A percentile compares a stretch with the other conserved stretches of the same genome.
Conservation (phyloP, 2,329 filamentous ascomycete genomes). For the Xylaria sp. region DNA sequence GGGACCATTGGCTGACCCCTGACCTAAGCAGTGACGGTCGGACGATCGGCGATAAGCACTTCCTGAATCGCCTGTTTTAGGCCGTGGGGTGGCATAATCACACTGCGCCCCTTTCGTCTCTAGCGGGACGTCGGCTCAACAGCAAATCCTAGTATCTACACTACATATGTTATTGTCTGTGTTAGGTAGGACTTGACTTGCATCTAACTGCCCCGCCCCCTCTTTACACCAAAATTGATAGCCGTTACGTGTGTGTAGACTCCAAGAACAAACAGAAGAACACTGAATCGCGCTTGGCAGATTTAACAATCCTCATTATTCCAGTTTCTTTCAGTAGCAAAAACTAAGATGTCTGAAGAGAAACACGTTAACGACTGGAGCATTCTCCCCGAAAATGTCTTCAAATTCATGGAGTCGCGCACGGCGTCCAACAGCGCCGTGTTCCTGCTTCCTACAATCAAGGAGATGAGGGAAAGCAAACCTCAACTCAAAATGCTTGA, state of each 20-base stretch:
- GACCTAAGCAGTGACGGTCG: not conserved
- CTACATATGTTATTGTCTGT: not conserved
- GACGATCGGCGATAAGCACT: constrained; percentile 5
- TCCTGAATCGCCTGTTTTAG: not conserved
- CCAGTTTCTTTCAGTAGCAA: not conserved
- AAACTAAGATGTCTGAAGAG: not conserved
- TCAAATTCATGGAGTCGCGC: constrained; percentile 33
- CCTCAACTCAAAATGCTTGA: constrained; percentile 53
- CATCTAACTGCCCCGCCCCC: constrained; percentile 2
- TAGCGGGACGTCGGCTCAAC: not conserved
- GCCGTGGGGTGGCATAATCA: not conserved
- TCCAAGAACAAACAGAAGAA: not conserved
- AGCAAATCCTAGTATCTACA: not conserved
- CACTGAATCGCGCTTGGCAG: not conserved
- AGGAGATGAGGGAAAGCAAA: constrained; percentile 17
- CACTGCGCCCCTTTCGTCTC: not conserved
- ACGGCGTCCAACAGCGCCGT: constrained; percentile 38
- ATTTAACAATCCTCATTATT: not conserved
- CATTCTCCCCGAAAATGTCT: constrained; percentile 27
- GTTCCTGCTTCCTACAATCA: constrained; percentile 50
- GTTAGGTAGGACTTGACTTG: not conserved
- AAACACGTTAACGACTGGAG: constrained; percentile 26
- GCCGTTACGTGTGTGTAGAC: not conserved
- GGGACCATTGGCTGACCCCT: not conserved
- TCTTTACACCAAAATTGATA: not conserved